phyloP scores from a whole-genome alignment of 108 stramenopile species.

The Cyclotella baltica region DNA sequence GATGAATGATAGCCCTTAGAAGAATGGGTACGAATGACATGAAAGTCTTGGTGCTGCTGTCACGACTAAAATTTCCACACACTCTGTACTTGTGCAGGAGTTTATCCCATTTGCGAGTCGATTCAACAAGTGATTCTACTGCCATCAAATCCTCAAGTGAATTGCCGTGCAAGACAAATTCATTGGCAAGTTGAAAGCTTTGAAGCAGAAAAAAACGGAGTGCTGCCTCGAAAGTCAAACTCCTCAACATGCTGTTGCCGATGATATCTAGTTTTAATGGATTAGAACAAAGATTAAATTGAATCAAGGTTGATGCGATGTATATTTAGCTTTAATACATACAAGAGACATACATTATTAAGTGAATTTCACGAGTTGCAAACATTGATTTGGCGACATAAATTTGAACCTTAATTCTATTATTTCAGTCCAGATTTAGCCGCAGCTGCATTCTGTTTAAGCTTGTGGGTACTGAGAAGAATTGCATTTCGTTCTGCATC shows the following conservation, averaged over 20 bases:
- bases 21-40: constrained; percentile 24
- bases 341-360: not conserved
- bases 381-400: not conserved
- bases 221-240: constrained; percentile 41
- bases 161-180: constrained; percentile 19
- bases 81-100: constrained; percentile 41
- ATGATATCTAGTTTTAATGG: constrained; percentile 20
- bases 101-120: constrained; percentile 17
- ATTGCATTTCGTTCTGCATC: no score
- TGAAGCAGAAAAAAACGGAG: constrained; percentile 37
- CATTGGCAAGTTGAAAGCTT: constrained; percentile 37
- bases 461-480: not conserved
- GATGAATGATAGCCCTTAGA: constrained; percentile 43
- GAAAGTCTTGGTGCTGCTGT: constrained; percentile 27
- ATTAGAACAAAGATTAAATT: not conserved
- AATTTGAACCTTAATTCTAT: constrained; percentile 5
- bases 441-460: not conserved
- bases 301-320: not conserved
- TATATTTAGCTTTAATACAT: not conserved
- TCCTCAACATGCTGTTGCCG: constrained; percentile 22
- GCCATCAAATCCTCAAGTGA: constrained; percentile 29
- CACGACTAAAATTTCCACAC: constrained; percentile 17
- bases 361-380: not conserved
- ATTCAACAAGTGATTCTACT: constrained; percentile 7
- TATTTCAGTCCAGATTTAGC: not conserved